Evolutionary conservation across 2,329 filamentous ascomycete genomes (phyloP), one percentile per base, ranked within the genome.

Genomic region (Cladosporium velox): DNA sequence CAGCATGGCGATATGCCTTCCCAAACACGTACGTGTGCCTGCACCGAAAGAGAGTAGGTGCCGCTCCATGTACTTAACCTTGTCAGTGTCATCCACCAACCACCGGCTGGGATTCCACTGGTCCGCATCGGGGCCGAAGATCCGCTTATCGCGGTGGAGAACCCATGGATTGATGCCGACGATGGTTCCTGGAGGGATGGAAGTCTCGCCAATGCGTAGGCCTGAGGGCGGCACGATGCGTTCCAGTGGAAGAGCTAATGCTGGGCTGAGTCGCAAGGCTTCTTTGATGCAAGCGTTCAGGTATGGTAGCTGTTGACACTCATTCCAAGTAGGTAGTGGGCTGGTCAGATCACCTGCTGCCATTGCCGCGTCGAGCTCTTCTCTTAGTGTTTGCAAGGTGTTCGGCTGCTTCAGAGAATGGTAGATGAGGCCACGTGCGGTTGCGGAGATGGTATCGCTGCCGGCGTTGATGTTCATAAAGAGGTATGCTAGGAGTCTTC

Each of bases 261-360:
- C 41, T 41, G 67, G 64, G 32, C 30, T 64, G 34, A 67, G 60
- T 24, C 66, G 59, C 4, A 68, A 24, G 24, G 58, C 55, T 47
- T 68, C 79, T 68, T 78, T 78, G 70, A 77, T 79, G 65, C 80
- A 75, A 21, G 73, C 77, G 64, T 80, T 79, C 4, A 80, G 76
- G 32, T 76, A 77, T 0, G 77, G 79, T 18, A 58, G 55, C 4
- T 34, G 21, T 58, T 41, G 55, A 41, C 32, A 35, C 14, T 58
- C 55, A 44, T 64, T 58, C 52, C 52, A 55, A 11, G 52, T 55
- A 8, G 52, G 52, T 24, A 55, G 18, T 10, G 52, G 52, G 7
- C 8, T 55, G 2, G 28, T 55, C 10, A 55, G 11, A n/a, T 55
- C 6, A 18, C 30, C 52, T 21, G 52, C 28, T n/a, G 28, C 15